phyloP scores from a whole-genome alignment of 495 filamentous ascomycete species.

The Astrothelium macrocarpum region DNA sequence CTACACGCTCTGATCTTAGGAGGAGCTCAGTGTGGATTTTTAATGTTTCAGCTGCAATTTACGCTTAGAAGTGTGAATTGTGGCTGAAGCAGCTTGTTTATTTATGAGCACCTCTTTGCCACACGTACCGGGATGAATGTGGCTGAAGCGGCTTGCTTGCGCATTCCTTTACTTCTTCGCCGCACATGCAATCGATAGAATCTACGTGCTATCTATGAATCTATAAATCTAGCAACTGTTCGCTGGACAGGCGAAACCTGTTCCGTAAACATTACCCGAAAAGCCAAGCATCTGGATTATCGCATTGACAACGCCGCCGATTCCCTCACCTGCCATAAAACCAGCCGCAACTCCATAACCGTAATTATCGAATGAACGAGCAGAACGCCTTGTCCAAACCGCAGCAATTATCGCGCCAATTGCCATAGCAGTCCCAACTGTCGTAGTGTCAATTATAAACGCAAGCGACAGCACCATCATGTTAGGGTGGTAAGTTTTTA shows the following conservation, averaged over 20 bases:
- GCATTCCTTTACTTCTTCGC: no score
- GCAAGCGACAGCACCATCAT: slow-evolving; percentile 57
- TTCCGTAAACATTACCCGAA: slow-evolving; percentile 13
- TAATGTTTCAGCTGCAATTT: no score
- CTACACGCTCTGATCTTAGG: no score
- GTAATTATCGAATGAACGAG: slow-evolving; percentile 48
- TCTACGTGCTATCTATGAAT: no score
- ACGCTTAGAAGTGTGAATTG: no score
- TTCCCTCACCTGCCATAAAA: slow-evolving; percentile 58
- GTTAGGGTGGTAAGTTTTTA: slow-evolving; percentile 53
- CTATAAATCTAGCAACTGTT: background rate
- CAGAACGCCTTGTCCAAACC: slow-evolving; percentile 48
- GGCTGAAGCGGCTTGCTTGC: no score
- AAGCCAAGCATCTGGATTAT: slow-evolving; percentile 21
- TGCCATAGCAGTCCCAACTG: slow-evolving; percentile 48
- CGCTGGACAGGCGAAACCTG: slow-evolving; percentile 14
- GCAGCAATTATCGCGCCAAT: slow-evolving; percentile 49
- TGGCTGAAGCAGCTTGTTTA: no score
- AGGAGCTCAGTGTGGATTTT: no score
- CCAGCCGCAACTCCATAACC: slow-evolving; percentile 60
- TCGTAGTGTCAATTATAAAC: slow-evolving; percentile 50
- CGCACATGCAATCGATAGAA: no score
- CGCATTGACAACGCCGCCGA: slow-evolving; percentile 34
- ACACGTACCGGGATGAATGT: no score
- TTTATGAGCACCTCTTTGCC: no score